Evolutionary conservation across 371 early-diverging fungal species (phyloP).

Genomic region (Rhizopus sp.): DNA sequence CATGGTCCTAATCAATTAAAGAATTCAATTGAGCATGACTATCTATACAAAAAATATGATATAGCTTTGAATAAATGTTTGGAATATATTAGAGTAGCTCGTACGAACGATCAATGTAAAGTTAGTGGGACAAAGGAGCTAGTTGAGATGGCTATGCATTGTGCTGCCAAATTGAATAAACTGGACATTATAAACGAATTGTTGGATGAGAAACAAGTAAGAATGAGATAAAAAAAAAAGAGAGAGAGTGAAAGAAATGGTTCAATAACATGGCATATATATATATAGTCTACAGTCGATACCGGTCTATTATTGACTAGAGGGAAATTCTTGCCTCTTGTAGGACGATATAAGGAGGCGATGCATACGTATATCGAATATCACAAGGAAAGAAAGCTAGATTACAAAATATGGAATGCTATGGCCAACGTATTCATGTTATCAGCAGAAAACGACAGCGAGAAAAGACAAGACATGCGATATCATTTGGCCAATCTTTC

Average conservation of each 20-base stretch:
- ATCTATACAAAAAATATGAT: slow-evolving; percentile 41
- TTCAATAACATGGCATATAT: background rate
- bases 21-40: slow-evolving; percentile 44
- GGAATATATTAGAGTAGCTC: slow-evolving; percentile 32
- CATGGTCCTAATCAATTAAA: slow-evolving; percentile 48
- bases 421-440: slow-evolving; percentile 30
- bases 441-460: background rate
- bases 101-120: slow-evolving; percentile 32
- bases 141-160: slow-evolving; percentile 42
- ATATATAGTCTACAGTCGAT: slow-evolving; percentile 31
- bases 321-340: slow-evolving; percentile 35
- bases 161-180: slow-evolving; percentile 32
- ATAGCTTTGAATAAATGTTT: slow-evolving; percentile 34
- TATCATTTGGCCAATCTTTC: slow-evolving; percentile 40
- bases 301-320: slow-evolving; percentile 32
- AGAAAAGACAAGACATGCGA: slow-evolving; percentile 20
- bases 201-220: slow-evolving; percentile 36
- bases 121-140: slow-evolving; percentile 41
- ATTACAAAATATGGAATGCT: slow-evolving; percentile 39
- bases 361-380: slow-evolving; percentile 35
- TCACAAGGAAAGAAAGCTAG: slow-evolving; percentile 32
- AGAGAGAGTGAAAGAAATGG: background rate
- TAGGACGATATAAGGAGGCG: slow-evolving; percentile 37
- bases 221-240: background rate
- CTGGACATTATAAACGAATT: slow-evolving; percentile 33